Evolutionary conservation across 2,329 filamentous ascomycete genomes (phyloP).

Genomic region (Colletotrichum sp.): DNA sequence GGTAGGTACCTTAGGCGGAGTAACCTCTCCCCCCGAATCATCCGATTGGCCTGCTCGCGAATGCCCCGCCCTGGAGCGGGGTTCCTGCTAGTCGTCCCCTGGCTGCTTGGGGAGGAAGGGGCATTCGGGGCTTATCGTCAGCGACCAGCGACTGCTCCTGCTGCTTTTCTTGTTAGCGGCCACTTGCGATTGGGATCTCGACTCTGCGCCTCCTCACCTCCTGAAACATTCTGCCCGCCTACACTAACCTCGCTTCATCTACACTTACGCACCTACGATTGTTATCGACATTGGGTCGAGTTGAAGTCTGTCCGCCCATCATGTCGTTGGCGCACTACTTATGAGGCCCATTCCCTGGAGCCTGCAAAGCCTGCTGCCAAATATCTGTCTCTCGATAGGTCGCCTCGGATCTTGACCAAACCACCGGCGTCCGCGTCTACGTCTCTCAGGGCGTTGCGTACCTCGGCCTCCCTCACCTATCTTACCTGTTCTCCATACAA

Average conservation of each 20-base stretch:
- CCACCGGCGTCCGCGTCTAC: neutral
- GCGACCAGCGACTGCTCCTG: neutral
- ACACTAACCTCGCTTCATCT: neutral
- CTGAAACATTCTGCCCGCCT: neutral
- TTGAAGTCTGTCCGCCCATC: neutral
- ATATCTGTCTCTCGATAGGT: neutral
- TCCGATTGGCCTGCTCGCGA: neutral
- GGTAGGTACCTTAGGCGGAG: too few species aligned
- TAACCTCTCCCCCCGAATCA: neutral
- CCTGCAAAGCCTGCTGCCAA: neutral
- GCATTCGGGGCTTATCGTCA: neutral
- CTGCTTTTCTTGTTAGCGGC: neutral
- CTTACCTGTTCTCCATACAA: neutral
- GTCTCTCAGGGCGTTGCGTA: neutral
- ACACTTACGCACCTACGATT: neutral
- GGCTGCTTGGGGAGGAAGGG: neutral
- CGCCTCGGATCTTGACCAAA: constrained; percentile 3
- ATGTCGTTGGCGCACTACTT: neutral
- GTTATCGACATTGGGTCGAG: neutral
- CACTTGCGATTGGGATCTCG: neutral
- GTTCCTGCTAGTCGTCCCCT: neutral
- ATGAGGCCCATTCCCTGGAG: neutral
- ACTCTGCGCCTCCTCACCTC: neutral
- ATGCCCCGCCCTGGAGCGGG: neutral
- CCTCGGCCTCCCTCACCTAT: neutral